Base-by-base conservation (phyloP, 2,329 filamentous ascomycete species). In the Hansfordia pulvinata region DNA sequence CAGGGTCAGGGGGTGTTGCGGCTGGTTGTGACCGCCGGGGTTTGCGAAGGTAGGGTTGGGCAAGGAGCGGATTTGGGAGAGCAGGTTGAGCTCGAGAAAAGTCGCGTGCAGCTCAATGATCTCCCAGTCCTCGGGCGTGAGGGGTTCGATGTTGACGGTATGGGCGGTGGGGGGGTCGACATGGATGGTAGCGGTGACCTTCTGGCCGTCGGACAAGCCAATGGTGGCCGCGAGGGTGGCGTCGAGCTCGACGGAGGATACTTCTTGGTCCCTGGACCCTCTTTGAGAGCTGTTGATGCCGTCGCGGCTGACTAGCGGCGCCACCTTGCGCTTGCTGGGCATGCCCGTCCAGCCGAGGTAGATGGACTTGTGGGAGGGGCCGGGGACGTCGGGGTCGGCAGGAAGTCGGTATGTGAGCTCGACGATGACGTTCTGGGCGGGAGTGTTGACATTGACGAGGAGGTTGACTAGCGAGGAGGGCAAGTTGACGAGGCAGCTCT, bases 311-410 rank as follows among this genome's bases (percentile, higher is more conserved):
- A 90, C 72, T 16, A 86, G 65, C 1, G 82, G 70, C 9, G 76
- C 71, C 39, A 80, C 59, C 49, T 75, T 80, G 45, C 82, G 74
- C 64, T 86, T 92, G 61, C 86, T 94, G 37, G 85, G 80, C 83
- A 98, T 92, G 41, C 90, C 90, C 8, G 90, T 94, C 90, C 90
- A 98, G 50, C 90, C 90, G 32, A 93, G 64, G 49, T 80, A 98
- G 41, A 92, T 64, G 27, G 60, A 42, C 29, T 56, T 47, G 29
- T 52, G 44, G 29, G 62, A 29, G 23, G 42, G 47, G 20, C 68
- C 50, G 13, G 65, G 58, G 20, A 34, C 65, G n/a, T n/a, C n/a
- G n/a, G n/a, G n/a, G n/a, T n/a, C n/a, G n/a, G n/a, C n/a, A n/a
- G n/a, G n/a, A n/a, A n/a, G n/a, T 44, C 76, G 73, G 55, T 80